Conservation (phyloP, 805 yeast species). For the Candida ipomoeae region DNA sequence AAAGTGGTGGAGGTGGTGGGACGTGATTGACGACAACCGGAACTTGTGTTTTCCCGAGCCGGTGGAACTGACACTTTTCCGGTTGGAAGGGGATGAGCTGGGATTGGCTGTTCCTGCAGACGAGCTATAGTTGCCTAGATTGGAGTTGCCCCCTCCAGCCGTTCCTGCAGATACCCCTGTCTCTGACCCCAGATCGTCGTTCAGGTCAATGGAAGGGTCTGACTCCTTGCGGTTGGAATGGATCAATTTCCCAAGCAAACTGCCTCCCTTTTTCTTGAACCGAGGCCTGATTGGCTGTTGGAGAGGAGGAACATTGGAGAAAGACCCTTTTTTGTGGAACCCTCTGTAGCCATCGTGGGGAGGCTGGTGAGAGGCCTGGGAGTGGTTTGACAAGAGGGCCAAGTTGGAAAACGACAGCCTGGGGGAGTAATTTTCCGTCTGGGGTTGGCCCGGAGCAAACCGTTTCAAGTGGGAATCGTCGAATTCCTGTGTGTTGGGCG, state of each 20-base stretch:
- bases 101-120: conserved; percentile 5
- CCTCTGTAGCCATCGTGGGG: conserved; percentile 32
- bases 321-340: conserved; percentile 31
- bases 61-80: conserved; percentile 12
- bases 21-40: conserved; percentile 32
- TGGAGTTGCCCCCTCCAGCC: conserved; percentile 14
- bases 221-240: conserved; percentile 32
- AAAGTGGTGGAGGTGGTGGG: conserved; percentile 20
- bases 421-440: conserved; percentile 14
- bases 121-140: conserved; percentile 11
- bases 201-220: conserved; percentile 14
- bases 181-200: conserved; percentile 5
- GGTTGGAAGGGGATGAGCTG: background rate
- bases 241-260: conserved; percentile 38
- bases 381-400: conserved; percentile 1
- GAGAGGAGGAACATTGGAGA: conserved; percentile 42
- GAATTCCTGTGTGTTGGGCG: conserved; percentile 8
- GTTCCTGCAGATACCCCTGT: background rate
- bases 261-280: conserved; percentile 35
- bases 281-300: conserved; percentile 48
- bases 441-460: conserved; percentile 3
- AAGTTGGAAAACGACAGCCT: conserved; percentile 14
- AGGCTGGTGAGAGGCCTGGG: conserved; percentile 2
- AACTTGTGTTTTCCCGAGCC: conserved; percentile 31
- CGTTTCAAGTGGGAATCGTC: background rate